Evolutionary conservation across 208 protist genomes (phyloP), one percentile per base, ranked within the genome.

Genomic region (Leishmania aethiopica): DNA sequence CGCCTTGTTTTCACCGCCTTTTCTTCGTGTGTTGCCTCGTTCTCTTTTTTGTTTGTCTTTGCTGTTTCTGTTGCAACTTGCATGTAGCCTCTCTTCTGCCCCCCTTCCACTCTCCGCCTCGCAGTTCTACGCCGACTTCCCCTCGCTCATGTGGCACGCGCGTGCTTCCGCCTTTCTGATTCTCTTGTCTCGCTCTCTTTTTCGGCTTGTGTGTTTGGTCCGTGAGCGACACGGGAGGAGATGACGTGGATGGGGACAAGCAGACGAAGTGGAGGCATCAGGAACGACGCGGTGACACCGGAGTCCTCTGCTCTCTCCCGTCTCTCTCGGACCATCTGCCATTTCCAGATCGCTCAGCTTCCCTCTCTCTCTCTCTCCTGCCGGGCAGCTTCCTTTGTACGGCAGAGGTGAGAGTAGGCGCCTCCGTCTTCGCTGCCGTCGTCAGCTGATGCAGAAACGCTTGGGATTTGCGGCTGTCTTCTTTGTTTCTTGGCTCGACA

Each of bases 151-250:
- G 13, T 11, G 49, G 6, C 3, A 60, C 22, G 5, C 57, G 28
- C 25, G 22, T 7, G 17, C 57, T 25, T 22, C 57, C 57, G 64
- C n/a, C 32, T 22, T 40, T 42, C 32, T 69, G 47, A 25, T 78
- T 49, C 66, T 32, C 66, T 57, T 62, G 6, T 78, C 32, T 76
- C 22, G 67, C 40, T 35, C 71, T 70, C 79, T 78, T 71, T 76
- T 64, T 82, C 80, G 73, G 35, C 74, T 85, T 53, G 57, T n/a
- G 57, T 22, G 6, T 79, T 72, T 81, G 37, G 74, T 71, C n/a
- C 4, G 80, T 60, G 60, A 25, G 32, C 70, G 32, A 85, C 13
- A 78, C 1, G 37, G 19, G 51, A 53, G 49, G 35, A 19, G 28
- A 77, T 35, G 47, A 53, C n/a, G 55, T 45, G 69, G 13, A 64